Evolutionary conservation across 2,329 filamentous ascomycete genomes (phyloP).

Genomic region (Colletotrichum ledebouriae): DNA sequence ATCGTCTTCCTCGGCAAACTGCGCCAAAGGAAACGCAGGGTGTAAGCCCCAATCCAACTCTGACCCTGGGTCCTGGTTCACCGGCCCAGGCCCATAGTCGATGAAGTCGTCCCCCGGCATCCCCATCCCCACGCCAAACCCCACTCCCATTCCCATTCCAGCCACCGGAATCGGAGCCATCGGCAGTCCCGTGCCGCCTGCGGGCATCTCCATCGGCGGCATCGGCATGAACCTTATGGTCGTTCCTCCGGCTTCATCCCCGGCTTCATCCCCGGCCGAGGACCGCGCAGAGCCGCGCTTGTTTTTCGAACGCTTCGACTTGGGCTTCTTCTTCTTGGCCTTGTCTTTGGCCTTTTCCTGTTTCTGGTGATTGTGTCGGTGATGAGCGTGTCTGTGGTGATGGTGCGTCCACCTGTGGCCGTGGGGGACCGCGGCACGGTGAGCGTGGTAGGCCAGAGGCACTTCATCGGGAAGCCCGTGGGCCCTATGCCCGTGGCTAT

Average conservation of each 20-base stretch:
- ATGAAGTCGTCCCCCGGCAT: slow-evolving; percentile 36
- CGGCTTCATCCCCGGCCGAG: not conserved
- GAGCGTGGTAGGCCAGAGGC: not conserved
- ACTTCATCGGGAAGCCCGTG: not conserved
- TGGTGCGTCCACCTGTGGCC: slow-evolving; percentile 24
- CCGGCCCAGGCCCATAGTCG: slow-evolving; percentile 33
- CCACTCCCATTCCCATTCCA: slow-evolving; percentile 22
- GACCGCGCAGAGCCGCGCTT: not conserved
- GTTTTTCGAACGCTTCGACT: not conserved
- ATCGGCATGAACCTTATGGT: slow-evolving; percentile 22
- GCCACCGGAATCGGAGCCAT: slow-evolving; percentile 18
- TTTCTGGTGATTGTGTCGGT: not conserved
- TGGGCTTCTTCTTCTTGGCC: not conserved
- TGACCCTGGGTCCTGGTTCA: slow-evolving; percentile 23
- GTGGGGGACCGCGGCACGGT: not conserved
- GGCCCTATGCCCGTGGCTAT: not conserved
- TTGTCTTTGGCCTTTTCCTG: not conserved
- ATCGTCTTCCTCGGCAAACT: slow-evolving; percentile 5
- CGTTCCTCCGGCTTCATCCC: not conserved
- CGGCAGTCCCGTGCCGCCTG: slow-evolving; percentile 12
- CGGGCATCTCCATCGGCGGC: slow-evolving; percentile 26
- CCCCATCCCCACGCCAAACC: not conserved
- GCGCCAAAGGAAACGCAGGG: slow-evolving; percentile 20
- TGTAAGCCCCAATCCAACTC: slow-evolving; percentile 25
- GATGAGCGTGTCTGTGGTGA: slow-evolving; percentile 20